Evolutionary conservation across 805 yeast species (phyloP).

Genomic region (Starmerella floricola): DNA sequence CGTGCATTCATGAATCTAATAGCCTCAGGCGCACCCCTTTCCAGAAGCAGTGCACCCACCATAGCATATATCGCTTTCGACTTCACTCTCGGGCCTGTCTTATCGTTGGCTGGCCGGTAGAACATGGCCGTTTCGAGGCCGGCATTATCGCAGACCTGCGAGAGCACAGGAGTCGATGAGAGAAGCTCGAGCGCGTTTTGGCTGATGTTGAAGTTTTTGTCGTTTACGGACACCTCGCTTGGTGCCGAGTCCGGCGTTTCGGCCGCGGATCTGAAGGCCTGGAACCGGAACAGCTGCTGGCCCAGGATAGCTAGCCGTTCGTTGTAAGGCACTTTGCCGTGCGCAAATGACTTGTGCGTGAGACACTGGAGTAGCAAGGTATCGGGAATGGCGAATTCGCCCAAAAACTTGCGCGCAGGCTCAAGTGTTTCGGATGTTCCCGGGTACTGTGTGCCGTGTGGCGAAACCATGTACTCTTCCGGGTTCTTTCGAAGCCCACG

Average conservation of each 20-base stretch:
- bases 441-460: conserved; percentile 46
- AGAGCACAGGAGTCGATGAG: conserved; percentile 23
- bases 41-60: conserved; percentile 54
- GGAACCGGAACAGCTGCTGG: conserved; percentile 25
- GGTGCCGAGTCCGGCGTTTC: conserved; percentile 7
- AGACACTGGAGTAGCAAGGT: conserved; percentile 59
- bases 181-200: conserved; percentile 24
- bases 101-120: conserved; percentile 21
- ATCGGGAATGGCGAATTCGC: conserved; percentile 45
- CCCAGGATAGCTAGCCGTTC: conserved; percentile 68
- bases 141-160: conserved; percentile 24
- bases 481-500: conserved; percentile 22
- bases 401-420: conserved; percentile 40
- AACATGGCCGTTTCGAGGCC: conserved; percentile 25
- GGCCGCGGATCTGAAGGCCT: conserved; percentile 18
- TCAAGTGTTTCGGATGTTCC: conserved; percentile 37
- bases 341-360: conserved; percentile 91
- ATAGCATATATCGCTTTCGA: conserved; percentile 46
- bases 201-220: conserved; percentile 26
- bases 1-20: conserved; percentile 42
- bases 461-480: conserved; percentile 31
- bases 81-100: conserved; percentile 35
- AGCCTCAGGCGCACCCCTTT: conserved; percentile 48
- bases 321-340: conserved; percentile 79
- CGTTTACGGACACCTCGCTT: conserved; percentile 16